These are phyloP conservation scores for Styphnolobium japonicum DNA, from an alignment of 306 rosid genomes.

Conservation along the genomic window DNA sequence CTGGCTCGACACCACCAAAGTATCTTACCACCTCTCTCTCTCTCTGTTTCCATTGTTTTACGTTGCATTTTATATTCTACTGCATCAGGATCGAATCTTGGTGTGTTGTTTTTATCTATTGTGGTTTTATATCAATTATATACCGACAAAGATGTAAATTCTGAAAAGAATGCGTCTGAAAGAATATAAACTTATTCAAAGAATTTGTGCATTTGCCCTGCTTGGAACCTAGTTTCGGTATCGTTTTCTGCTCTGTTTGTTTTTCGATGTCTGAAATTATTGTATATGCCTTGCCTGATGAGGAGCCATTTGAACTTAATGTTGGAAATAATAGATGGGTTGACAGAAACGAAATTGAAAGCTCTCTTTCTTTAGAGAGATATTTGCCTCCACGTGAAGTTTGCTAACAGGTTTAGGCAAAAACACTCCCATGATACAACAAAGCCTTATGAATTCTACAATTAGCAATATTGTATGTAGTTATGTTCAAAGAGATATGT, in stretches of 20 bases:
- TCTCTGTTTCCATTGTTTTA: not conserved
- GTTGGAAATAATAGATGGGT: too few relatives aligned
- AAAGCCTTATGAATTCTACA: too few relatives aligned
- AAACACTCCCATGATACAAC: too few relatives aligned
- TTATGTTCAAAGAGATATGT: too few relatives aligned
- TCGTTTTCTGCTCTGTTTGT: not conserved
- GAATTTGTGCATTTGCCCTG: slow-evolving; percentile 7
- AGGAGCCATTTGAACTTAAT: not conserved
- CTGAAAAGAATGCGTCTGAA: not conserved
- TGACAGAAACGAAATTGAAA: too few relatives aligned
- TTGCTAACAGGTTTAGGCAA: too few relatives aligned
- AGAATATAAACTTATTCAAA: not conserved
- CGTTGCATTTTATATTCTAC: not conserved
- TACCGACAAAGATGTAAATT: not conserved
- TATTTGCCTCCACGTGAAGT: too few relatives aligned
- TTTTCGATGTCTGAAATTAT: not conserved
- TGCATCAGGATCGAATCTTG: not conserved
- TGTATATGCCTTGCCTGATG: too few relatives aligned
- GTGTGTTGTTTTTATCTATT: too few relatives aligned
- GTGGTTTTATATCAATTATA: not conserved
- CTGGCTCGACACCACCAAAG: slow-evolving; percentile 96
- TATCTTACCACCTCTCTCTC: slow-evolving; percentile 23
- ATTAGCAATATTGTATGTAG: too few relatives aligned
- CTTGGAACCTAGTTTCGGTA: not conserved
- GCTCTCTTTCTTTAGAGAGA: too few relatives aligned